Base-by-base conservation (phyloP, 768 basidiomycete species). In the Pleurotus salmoneostramineus region DNA sequence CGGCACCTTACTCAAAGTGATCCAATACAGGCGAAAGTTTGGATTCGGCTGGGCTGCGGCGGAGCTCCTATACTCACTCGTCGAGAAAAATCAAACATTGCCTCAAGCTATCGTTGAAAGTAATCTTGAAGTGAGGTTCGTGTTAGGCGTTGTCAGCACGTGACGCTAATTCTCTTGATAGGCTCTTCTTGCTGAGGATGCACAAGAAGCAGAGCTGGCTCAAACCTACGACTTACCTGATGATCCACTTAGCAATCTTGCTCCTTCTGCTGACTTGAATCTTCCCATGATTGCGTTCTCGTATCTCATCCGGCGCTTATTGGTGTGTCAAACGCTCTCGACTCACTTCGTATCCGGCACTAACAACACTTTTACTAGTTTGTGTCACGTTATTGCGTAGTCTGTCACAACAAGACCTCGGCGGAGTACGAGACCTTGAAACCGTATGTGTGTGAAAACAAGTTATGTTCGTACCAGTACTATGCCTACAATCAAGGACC, bases 401-500 rank as follows among this genome's bases (percentile, higher is more conserved):
- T 88, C n/a, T 89, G 89, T 69, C 87, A 88, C 63, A 81, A 81
- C 61, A 79, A 77, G 60, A 72, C 87, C 33, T 63, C 74, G 7
- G 73, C 71, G 6, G 74, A 80, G 42, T 82, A 79, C 58, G 82
- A 83, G 60, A 80, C 83, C 0, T 77, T 89, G 59, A 87, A 88
- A 65, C 89, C 89, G 1, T 90, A 88, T 64, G 87, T 91, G 27
- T 91, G 88, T 66, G 77, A 80, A 56, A 77, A 76, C 4, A 79
- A 79, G 55, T 75, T 91, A 4, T 91, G 89, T 68, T 72, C 81
- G 4, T 91, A 85, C 66, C 88, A 87, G 63, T 88, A 86, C 63
- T 88, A 87, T 65, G 71, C 77, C 3, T 71, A 86, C 49, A 86
- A 85, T 57, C 76, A 83, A 31, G 88, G 87, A 0, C 82, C 84